Evolutionary conservation across 2,329 filamentous ascomycete genomes (phyloP).

Genomic region (Ophiostoma perfectum): DNA sequence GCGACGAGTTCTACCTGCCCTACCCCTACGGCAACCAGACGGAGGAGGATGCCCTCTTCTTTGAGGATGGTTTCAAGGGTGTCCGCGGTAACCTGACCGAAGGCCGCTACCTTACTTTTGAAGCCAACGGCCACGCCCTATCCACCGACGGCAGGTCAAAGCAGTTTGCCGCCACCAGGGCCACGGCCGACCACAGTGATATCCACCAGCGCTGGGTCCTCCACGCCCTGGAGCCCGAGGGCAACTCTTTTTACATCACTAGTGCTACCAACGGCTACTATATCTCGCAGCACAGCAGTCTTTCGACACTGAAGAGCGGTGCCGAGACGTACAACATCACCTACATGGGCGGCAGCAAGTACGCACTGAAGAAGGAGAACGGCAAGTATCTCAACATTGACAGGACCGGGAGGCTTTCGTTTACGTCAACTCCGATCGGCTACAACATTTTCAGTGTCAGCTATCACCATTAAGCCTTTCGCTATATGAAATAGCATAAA

Average conservation of each 20-base stretch:
- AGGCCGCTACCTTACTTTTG: conserved; percentile 50
- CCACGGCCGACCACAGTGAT: conserved; percentile 36
- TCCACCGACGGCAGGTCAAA: conserved; percentile 31
- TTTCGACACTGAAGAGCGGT: conserved; percentile 25
- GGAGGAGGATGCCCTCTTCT: conserved; percentile 36
- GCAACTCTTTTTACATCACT: conserved; percentile 30
- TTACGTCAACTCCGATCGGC: conserved; percentile 22
- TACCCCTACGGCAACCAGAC: conserved; percentile 44
- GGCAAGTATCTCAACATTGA: conserved; percentile 28
- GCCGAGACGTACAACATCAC: conserved; percentile 29
- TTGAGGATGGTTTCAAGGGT: conserved; percentile 51
- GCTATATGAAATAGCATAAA: background rate
- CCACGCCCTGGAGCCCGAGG: conserved; percentile 36
- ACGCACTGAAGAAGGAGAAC: conserved; percentile 29
- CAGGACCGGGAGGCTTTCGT: conserved; percentile 25
- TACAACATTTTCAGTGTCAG: conserved; percentile 30
- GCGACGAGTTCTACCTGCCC: conserved; percentile 26
- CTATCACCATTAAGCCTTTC: conserved; percentile 23
- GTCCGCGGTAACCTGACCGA: conserved; percentile 49
- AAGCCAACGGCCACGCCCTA: conserved; percentile 41
- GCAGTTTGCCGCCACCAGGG: conserved; percentile 28
- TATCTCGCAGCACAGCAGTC: conserved; percentile 25
- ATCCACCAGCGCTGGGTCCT: conserved; percentile 47
- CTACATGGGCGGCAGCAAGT: conserved; percentile 28
- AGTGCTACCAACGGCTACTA: conserved; percentile 29